Evolutionary conservation across 345 rosid genomes (phyloP), one percentile per base, ranked within the genome.

Genomic region (Boechera stricta): DNA sequence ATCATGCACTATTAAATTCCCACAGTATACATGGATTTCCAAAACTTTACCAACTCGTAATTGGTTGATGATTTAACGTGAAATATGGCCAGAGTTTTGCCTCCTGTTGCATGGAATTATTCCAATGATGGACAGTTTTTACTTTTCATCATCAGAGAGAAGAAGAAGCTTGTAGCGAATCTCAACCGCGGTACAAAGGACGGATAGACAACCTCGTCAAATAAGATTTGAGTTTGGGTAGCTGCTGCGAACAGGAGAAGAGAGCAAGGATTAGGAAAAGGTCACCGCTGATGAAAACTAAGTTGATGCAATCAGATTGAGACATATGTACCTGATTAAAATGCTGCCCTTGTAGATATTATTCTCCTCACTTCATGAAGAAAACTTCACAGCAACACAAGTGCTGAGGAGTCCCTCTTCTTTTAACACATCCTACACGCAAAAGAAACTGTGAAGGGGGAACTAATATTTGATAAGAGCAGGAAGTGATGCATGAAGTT

Each of bases 401-500:
- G 24, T 53, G 32, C 67, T 42, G 60, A 16, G 59, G 60, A 28
- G 52, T 70, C 53, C 52, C 15, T 64, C 67, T 56, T 71, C 80
- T 47, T 77, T 32, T n/a, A 62, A 16, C 49, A 54, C 52, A 77
- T 39, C 71, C 71, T 71, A 54, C 42, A 56, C 24, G 75, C 71
- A 64, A 56, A 47, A 56, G 35, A 67, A 59, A 26, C 68, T 67
- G 41, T 66, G 21, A 10, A 16, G 36, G 57, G 53, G 41, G 47
- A 53, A 41, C 84, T 90, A 94, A 82, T 85, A 94, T 72, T 87
- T 88, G 72, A 92, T 90, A 21, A 92, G 92, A 68, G 90, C 87
- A 32, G 98, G 98, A 53, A 92, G 89, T 55, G 87, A 86, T 68
- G 97, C 85, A 75, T 92, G 86, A 56, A 94, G 90, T 75, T 90